Percentiles rank a stretch among this genome's conserved stretches.
Conservation (phyloP, 208 protist genomes). For the Trypanosoma avium region DNA sequence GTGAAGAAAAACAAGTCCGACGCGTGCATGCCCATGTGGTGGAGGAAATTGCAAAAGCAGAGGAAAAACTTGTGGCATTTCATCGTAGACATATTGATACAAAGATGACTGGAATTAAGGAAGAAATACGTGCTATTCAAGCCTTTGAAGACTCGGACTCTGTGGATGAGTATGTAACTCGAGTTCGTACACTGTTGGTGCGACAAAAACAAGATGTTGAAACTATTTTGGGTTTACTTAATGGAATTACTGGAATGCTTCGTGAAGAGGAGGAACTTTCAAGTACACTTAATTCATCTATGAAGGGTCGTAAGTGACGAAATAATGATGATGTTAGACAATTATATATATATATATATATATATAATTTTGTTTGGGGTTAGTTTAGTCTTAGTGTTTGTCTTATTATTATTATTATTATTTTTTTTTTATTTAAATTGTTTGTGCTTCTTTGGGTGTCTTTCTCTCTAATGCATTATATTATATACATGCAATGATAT, state of each 20-base stretch:
- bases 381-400: slow-evolving; percentile 1
- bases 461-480: too few relatives aligned
- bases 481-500: too few relatives aligned
- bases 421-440: too few relatives aligned
- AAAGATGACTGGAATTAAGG: slow-evolving; percentile 93
- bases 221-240: slow-evolving; percentile 73
- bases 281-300: slow-evolving; percentile 65
- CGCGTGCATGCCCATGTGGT: slow-evolving; percentile 91
- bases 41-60: slow-evolving; percentile 91
- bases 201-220: slow-evolving; percentile 79
- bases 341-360: slow-evolving; percentile 17
- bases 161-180: slow-evolving; percentile 89
- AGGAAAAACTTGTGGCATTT: slow-evolving; percentile 92
- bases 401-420: too few relatives aligned
- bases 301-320: slow-evolving; percentile 29
- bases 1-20: slow-evolving; percentile 84
- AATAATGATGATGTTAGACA: slow-evolving; percentile 9
- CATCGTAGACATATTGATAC: slow-evolving; percentile 93
- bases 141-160: slow-evolving; percentile 89
- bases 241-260: slow-evolving; percentile 73
- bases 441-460: too few relatives aligned
- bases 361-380: slow-evolving; percentile 1
- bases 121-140: slow-evolving; percentile 92
- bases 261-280: slow-evolving; percentile 90
- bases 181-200: slow-evolving; percentile 62